Evolutionary conservation across 139 green algal genomes (phyloP).

Genomic region (Asterochloris sp.): DNA sequence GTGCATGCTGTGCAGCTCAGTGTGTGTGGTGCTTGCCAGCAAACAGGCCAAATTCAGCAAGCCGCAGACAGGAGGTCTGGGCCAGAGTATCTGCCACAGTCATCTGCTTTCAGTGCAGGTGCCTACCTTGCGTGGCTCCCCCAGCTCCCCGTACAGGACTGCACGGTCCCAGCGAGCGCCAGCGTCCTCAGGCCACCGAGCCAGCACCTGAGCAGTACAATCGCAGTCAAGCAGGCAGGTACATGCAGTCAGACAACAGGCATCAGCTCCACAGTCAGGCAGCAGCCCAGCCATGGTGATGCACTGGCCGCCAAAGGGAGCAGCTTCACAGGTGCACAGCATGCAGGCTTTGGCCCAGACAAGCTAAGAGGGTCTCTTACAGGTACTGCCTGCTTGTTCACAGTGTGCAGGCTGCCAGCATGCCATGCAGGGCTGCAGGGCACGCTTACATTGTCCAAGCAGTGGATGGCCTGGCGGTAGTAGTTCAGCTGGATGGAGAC

Average conservation of each 20-base stretch:
- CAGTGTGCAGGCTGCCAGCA: no score
- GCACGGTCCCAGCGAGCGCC: conserved; percentile 67
- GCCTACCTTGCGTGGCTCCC: conserved; percentile 33
- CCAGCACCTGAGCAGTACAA: no score
- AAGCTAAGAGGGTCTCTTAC: no score
- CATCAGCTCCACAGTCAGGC: no score
- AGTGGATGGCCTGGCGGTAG: conserved; percentile 84
- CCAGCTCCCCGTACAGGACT: conserved; percentile 60
- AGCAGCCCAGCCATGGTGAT: no score
- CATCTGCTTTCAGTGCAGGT: background rate
- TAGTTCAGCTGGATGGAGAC: conserved; percentile 67
- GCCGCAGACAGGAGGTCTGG: background rate
- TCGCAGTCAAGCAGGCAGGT: no score
- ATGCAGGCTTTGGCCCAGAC: no score
- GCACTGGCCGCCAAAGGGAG: no score
- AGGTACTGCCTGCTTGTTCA: no score
- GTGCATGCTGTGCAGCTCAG: background rate
- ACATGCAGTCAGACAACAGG: no score
- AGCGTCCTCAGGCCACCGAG: conserved; percentile 37
- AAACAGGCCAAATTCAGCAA: background rate
- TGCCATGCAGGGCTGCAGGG: background rate
- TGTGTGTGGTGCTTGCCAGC: background rate
- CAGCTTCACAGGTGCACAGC: no score
- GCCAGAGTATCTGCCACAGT: background rate
- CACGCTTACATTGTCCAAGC: conserved; percentile 57